A percentile compares a stretch with the other conserved stretches of the same genome.
These are phyloP conservation scores for Hypoxylon perforatum DNA, from an alignment of 495 filamentous ascomycete genomes.

Conservation along the genomic window DNA sequence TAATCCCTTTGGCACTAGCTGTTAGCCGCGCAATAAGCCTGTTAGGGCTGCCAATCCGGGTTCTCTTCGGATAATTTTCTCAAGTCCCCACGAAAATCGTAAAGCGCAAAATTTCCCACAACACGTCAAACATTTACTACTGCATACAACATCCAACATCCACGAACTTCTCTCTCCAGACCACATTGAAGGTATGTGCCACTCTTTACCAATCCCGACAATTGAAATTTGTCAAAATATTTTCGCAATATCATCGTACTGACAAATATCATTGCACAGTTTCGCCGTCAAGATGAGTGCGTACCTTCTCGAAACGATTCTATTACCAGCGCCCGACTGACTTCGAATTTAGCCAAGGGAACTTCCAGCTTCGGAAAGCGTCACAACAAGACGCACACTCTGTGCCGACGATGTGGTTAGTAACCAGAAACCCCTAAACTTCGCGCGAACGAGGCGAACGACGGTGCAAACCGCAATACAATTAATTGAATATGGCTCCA, in stretches of 20 bases:
- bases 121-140: conserved; percentile 21
- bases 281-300: conserved; percentile 50
- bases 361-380: conserved; percentile 97
- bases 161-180: conserved; percentile 40
- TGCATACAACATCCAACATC: conserved; percentile 10
- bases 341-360: conserved; percentile 75
- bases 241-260: conserved; percentile 19
- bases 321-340: conserved; percentile 43
- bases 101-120: conserved; percentile 43
- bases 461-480: conserved; percentile 3
- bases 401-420: conserved; percentile 99
- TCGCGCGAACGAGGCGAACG: conserved; percentile 5
- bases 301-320: conserved; percentile 32
- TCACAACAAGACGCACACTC: conserved; percentile 99
- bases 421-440: conserved; percentile 33
- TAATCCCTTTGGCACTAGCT: no score
- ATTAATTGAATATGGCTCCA: neutral
- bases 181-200: conserved; percentile 41
- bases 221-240: neutral
- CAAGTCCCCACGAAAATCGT: conserved; percentile 47
- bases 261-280: conserved; percentile 25
- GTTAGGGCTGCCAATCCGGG: conserved; percentile 41
- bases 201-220: neutral
- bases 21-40: no score
- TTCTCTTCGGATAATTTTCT: conserved; percentile 44